These are phyloP conservation scores for Cupressus sempervirens DNA, from an alignment of 75 land plant species.

Conservation along the genomic window DNA sequence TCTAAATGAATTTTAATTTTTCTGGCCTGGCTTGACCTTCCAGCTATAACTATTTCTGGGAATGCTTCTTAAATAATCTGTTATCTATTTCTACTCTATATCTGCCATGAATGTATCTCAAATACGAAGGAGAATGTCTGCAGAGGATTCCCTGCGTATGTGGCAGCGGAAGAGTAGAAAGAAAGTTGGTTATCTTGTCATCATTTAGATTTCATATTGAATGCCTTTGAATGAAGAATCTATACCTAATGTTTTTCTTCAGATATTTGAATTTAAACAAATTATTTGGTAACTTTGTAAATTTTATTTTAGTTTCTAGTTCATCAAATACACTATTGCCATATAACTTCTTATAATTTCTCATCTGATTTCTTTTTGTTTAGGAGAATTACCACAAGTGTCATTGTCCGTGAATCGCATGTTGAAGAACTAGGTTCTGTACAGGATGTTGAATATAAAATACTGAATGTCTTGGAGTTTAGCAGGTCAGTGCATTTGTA, in stretches of 20 bases:
- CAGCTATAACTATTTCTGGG: no score
- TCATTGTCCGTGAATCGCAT: conserved; percentile 47
- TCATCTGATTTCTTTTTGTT: neutral
- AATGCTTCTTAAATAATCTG: no score
- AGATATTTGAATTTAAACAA: neutral
- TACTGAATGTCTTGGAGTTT: conserved; percentile 47
- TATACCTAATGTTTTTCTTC: neutral
- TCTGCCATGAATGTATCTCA: no score
- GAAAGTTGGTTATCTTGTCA: no score
- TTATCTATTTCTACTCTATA: no score
- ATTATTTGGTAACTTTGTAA: neutral
- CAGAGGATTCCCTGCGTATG: no score
- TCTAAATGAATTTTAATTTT: no score
- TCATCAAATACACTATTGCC: neutral
- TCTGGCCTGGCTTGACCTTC: no score
- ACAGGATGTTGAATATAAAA: conserved; percentile 44
- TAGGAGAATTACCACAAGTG: conserved; percentile 43
- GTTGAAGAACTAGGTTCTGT: conserved; percentile 29
- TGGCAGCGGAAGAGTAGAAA: no score
- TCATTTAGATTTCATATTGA: no score
- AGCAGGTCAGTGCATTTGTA: conserved; percentile 27
- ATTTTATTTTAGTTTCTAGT: neutral
- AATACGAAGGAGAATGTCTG: no score
- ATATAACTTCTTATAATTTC: neutral
- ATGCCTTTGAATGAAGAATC: no score